Conservation (phyloP, 192 early-diverging fungal genomes). For the Gaertneriomyces semiglobifer region DNA sequence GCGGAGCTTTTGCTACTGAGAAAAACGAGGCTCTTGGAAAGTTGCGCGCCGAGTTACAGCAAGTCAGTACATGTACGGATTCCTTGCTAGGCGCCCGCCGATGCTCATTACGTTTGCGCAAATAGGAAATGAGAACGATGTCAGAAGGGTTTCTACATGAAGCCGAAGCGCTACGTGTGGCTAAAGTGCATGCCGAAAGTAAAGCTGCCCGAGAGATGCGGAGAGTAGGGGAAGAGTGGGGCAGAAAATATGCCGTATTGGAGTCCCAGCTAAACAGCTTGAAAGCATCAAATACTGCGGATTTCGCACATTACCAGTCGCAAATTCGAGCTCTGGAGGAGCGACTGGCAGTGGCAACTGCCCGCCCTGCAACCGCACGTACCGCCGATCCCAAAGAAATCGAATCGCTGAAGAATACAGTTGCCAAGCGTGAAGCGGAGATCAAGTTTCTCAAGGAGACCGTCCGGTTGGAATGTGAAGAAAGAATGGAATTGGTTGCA, state of each 20-base stretch:
- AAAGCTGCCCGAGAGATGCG: constrained; percentile 5
- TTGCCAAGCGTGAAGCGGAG: constrained; percentile 41
- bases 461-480: constrained; percentile 52
- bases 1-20: constrained; percentile 16
- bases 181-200: constrained; percentile 14
- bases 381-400: constrained; percentile 3
- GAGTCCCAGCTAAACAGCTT: constrained; percentile 26
- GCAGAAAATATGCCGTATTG: constrained; percentile 14
- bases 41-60: constrained; percentile 4
- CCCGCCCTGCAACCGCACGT: constrained; percentile 1
- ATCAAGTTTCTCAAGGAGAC: constrained; percentile 53
- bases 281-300: constrained; percentile 20
- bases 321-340: constrained; percentile 29
- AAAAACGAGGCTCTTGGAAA: constrained; percentile 30
- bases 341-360: constrained; percentile 17
- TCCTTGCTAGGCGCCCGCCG: background rate
- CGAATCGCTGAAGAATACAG: constrained; percentile 17
- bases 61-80: background rate
- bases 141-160: constrained; percentile 3
- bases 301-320: constrained; percentile 29
- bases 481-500: constrained; percentile 50
- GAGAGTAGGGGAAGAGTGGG: constrained; percentile 23
- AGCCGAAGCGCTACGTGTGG: constrained; percentile 17
- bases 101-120: background rate
- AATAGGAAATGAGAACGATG: constrained; percentile 19